Evolutionary conservation across 2,329 filamentous ascomycete genomes (phyloP).

Genomic region (Microcyclosporella mali): DNA sequence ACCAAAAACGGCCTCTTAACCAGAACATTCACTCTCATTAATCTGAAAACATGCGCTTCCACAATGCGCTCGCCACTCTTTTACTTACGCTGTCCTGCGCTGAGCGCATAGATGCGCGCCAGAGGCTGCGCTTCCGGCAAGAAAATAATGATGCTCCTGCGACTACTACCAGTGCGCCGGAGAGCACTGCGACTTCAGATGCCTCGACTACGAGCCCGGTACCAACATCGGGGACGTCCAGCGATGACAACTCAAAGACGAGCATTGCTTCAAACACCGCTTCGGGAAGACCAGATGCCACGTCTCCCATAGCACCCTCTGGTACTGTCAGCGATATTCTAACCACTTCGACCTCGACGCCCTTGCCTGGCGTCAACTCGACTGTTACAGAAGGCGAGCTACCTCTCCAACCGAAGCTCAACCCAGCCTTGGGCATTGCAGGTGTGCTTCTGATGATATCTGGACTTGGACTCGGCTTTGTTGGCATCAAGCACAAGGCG

Average conservation of each 20-base stretch:
- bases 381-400: slow-evolving; percentile 36
- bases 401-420: slow-evolving; percentile 67
- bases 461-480: slow-evolving; percentile 64
- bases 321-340: neutral
- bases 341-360: neutral
- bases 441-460: slow-evolving; percentile 69
- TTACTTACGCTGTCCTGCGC: slow-evolving; percentile 9
- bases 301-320: slow-evolving; percentile 1
- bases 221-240: slow-evolving; percentile 3
- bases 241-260: neutral
- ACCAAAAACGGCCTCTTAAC: too few relatives aligned
- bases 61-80: slow-evolving; percentile 9
- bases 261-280: neutral
- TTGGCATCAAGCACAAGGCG: slow-evolving; percentile 75
- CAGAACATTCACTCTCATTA: too few relatives aligned
- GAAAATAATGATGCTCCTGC: slow-evolving; percentile 3
- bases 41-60: slow-evolving; percentile 7
- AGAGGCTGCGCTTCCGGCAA: slow-evolving; percentile 8
- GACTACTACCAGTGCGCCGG: slow-evolving; percentile 2
- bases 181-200: slow-evolving; percentile 1
- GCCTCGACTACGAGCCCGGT: neutral
- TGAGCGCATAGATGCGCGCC: slow-evolving; percentile 7
- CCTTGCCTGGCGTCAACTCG: slow-evolving; percentile 1
- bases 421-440: slow-evolving; percentile 72
- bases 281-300: neutral